These are phyloP conservation scores for Globisporangium paroecandrum DNA, from an alignment of 352 stramenopile species.

Conservation along the genomic window DNA sequence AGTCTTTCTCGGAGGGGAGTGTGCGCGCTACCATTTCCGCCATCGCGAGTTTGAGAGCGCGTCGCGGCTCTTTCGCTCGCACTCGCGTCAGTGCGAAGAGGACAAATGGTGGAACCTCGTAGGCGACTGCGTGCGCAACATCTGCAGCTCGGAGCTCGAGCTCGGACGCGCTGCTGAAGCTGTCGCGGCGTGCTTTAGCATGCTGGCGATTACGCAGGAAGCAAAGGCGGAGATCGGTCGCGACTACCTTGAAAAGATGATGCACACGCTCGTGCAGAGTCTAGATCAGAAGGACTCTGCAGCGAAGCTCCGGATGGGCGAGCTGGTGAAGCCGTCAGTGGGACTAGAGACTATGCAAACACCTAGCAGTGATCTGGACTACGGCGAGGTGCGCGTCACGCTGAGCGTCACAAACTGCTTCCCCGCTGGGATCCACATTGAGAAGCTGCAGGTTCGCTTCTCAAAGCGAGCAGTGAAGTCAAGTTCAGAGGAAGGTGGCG, in stretches of 20 bases:
- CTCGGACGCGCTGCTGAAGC: slow-evolving; percentile 52
- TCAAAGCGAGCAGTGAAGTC: not conserved
- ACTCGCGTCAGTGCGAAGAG: slow-evolving; percentile 67
- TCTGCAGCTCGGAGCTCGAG: slow-evolving; percentile 56
- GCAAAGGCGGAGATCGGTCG: slow-evolving; percentile 43
- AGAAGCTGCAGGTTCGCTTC: slow-evolving; percentile 52
- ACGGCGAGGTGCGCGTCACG: slow-evolving; percentile 57
- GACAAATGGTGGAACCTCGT: slow-evolving; percentile 76
- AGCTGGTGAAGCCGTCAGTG: slow-evolving; percentile 48
- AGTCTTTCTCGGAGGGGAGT: slow-evolving; percentile 72
- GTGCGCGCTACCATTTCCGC: slow-evolving; percentile 55
- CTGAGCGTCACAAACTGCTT: slow-evolving; percentile 59
- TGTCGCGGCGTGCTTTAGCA: slow-evolving; percentile 56
- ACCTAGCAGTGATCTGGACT: slow-evolving; percentile 32
- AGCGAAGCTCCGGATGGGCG: slow-evolving; percentile 43
- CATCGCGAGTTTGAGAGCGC: slow-evolving; percentile 60
- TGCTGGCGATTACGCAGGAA: slow-evolving; percentile 52
- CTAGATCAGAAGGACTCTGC: slow-evolving; percentile 22
- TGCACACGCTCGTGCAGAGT: slow-evolving; percentile 44
- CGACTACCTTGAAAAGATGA: slow-evolving; percentile 45
- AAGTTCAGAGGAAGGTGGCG: not conserved
- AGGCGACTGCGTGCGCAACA: slow-evolving; percentile 42
- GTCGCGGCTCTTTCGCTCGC: slow-evolving; percentile 58
- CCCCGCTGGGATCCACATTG: slow-evolving; percentile 49
- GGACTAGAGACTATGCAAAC: slow-evolving; percentile 54